Base-by-base conservation (phyloP, 78 protist genomes). In the Capsaspora owczarzaki region DNA sequence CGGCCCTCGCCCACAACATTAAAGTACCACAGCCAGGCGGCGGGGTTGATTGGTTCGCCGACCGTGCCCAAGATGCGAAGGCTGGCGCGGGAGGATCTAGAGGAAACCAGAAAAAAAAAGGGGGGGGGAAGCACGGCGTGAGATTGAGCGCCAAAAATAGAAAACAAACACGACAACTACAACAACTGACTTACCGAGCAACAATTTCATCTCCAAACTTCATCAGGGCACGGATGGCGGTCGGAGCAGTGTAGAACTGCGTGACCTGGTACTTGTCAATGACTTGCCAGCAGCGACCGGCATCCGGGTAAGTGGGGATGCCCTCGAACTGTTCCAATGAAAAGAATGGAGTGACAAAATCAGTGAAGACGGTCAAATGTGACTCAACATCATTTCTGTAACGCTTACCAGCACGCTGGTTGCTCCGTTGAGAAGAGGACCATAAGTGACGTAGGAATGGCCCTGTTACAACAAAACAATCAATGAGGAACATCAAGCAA, bases 221-320 rank as follows among this genome's bases (percentile, higher is more conserved):
- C 79, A 86, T 88, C 70, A 94, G 88, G 42, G 92, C 82, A 27
- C 97, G 90, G 76, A 97, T 95, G 42, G 98, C 98, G 3, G 98
- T 96, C 44, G 99, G 99, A 23, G 99, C 97, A 25, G 99, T 97
- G 94, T 96, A 82, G n/a, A 97, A 94, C 75, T 80, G 86, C 23
- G 91, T 92, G 68, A 97, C 89, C 61, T 89, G 70, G 88, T 85
- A 92, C 77, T 91, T 74, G 51, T 92, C 93, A 37, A 92, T 74
- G 79, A 94, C 33, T 6, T 42, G 33, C 98, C 98, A 96, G 81
- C 76, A 89, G 6, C 98, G 72, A 27, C 89, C 75, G 22, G 93
- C 90, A 10, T 81, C 84, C 14, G 99, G 99, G 76, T 89, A 76
- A 27, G 89, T 74, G 33, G 98, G 98, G 3, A 93, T 76, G 31